phyloP scores from a whole-genome alignment of 176 grass and related monocot genomes.

The Oryza australiensis region DNA sequence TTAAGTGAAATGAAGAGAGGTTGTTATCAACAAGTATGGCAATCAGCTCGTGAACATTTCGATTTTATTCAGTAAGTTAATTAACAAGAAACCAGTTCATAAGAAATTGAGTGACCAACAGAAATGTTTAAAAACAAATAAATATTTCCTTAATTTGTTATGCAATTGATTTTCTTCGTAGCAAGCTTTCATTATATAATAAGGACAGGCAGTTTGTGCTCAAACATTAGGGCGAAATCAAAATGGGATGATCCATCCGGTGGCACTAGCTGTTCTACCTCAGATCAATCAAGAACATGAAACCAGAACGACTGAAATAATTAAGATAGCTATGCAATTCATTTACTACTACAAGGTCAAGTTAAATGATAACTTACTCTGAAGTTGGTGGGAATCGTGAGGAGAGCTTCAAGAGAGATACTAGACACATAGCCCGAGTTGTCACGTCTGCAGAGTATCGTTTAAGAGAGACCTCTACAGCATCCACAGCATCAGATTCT shows the following conservation, averaged over 20 bases:
- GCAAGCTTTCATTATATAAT: neutral
- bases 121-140: neutral
- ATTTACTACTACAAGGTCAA: constrained; percentile 27
- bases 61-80: neutral
- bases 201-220: neutral
- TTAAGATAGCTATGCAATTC: neutral
- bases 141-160: neutral
- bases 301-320: neutral
- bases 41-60: neutral
- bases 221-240: neutral
- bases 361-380: constrained; percentile 59
- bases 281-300: neutral
- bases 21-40: neutral
- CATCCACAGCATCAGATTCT: constrained; percentile 97
- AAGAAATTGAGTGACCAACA: neutral
- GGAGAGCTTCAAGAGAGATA: constrained; percentile 94
- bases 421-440: constrained; percentile 92
- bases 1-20: neutral
- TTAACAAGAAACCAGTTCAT: constrained; percentile 1
- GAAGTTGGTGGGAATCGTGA: constrained; percentile 89
- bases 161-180: neutral
- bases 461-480: constrained; percentile 73
- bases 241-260: neutral
- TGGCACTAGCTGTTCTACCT: neutral
- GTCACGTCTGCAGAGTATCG: constrained; percentile 74